phyloP scores from a whole-genome alignment of 2,329 filamentous ascomycete genomes.

The Paecilomyces dactylethromorphus region DNA sequence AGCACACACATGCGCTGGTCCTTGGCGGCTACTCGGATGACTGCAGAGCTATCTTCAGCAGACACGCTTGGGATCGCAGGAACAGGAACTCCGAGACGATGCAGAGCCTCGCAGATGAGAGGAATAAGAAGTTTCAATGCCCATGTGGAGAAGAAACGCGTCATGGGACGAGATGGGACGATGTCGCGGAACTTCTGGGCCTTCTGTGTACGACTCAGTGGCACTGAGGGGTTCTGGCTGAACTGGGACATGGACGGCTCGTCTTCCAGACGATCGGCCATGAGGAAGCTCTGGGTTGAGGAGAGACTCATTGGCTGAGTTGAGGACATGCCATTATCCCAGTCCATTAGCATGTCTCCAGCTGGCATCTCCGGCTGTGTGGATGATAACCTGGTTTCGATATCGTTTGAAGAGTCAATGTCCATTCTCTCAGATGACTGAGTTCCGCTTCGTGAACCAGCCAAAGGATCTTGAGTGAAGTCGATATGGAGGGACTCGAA shows the following conservation, averaged over 20 bases:
- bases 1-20: slow-evolving; percentile 44
- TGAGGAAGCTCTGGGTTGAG: slow-evolving; percentile 32
- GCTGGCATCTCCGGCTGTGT: slow-evolving; percentile 79
- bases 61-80: slow-evolving; percentile 41
- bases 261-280: slow-evolving; percentile 64
- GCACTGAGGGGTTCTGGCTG: slow-evolving; percentile 68
- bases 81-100: slow-evolving; percentile 75
- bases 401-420: slow-evolving; percentile 28
- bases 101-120: slow-evolving; percentile 72
- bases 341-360: slow-evolving; percentile 73
- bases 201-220: slow-evolving; percentile 79
- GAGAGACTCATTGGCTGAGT: slow-evolving; percentile 40
- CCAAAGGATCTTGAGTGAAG: slow-evolving; percentile 62
- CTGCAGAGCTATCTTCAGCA: slow-evolving; percentile 49
- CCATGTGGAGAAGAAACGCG: slow-evolving; percentile 84
- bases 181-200: slow-evolving; percentile 87
- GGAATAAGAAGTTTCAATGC: slow-evolving; percentile 69
- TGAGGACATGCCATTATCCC: slow-evolving; percentile 54
- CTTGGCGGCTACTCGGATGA: slow-evolving; percentile 66
- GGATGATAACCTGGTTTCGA: slow-evolving; percentile 56
- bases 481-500: slow-evolving; percentile 86
- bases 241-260: slow-evolving; percentile 85
- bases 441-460: slow-evolving; percentile 35
- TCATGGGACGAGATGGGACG: slow-evolving; percentile 76
- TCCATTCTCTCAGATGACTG: slow-evolving; percentile 66